Conservation (phyloP, 352 stramenopile species). For the Phytophthora megakarya region DNA sequence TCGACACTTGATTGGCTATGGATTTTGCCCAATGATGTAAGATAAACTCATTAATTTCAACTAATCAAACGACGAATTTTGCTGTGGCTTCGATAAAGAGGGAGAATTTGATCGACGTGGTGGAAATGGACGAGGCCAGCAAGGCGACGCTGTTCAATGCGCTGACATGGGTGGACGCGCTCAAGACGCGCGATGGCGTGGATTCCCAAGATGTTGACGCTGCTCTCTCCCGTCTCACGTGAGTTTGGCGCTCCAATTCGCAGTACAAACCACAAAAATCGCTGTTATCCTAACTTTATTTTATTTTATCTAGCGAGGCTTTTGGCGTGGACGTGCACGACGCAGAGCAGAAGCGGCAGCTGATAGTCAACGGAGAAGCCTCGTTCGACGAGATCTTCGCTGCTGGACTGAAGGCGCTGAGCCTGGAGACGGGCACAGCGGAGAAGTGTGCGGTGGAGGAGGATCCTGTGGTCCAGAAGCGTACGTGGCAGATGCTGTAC, state of each 20-base stretch:
- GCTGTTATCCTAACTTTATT: neutral
- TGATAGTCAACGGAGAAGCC: constrained; percentile 47
- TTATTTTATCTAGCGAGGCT: constrained; percentile 50
- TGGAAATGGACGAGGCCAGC: constrained; percentile 40
- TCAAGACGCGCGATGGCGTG: constrained; percentile 61
- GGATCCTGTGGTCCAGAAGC: constrained; percentile 79
- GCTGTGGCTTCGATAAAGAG: constrained; percentile 16
- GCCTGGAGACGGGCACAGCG: constrained; percentile 47
- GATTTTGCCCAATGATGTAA: neutral
- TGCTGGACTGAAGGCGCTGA: constrained; percentile 66
- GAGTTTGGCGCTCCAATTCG: constrained; percentile 13
- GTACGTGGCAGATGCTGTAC: constrained; percentile 34
- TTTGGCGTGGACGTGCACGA: constrained; percentile 71
- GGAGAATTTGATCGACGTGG: constrained; percentile 22
- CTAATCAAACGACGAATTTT: constrained; percentile 15
- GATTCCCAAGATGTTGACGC: constrained; percentile 71
- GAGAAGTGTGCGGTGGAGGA: constrained; percentile 49
- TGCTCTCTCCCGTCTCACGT: constrained; percentile 63
- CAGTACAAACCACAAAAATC: constrained; percentile 36
- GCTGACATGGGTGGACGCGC: constrained; percentile 68
- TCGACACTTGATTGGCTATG: constrained; percentile 6
- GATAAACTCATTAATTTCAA: neutral
- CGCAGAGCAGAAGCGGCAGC: constrained; percentile 52
- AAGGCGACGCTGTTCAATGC: constrained; percentile 76
- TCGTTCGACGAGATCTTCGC: constrained; percentile 76